Conservation (phyloP, 148 eudicot species). For the Fallopia convolvulus region DNA sequence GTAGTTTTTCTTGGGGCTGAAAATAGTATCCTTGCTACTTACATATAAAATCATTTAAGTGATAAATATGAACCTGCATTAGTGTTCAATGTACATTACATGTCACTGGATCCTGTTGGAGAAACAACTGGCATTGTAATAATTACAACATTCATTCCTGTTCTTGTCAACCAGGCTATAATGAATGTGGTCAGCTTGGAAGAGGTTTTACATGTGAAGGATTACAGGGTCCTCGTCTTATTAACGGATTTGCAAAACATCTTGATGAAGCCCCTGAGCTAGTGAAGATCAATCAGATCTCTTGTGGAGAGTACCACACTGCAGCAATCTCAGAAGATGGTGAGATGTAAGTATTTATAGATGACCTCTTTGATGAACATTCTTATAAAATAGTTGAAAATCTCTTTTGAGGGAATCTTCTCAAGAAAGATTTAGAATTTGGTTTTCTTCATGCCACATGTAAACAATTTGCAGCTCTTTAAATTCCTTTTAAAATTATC, state of each 20-base stretch:
- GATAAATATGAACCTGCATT: background rate
- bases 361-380: constrained; percentile 15
- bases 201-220: constrained; percentile 94
- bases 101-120: background rate
- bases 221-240: constrained; percentile 82
- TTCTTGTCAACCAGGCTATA: constrained; percentile 73
- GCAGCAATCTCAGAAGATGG: constrained; percentile 92
- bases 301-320: constrained; percentile 95
- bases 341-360: constrained; percentile 84
- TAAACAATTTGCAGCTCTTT: background rate
- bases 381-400: background rate
- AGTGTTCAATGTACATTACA: background rate
- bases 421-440: background rate
- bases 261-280: constrained; percentile 96
- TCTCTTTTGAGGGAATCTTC: background rate
- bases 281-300: constrained; percentile 74
- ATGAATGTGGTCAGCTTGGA: constrained; percentile 97
- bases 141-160: constrained; percentile 18
- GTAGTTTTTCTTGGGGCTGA: background rate
- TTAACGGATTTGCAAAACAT: constrained; percentile 65
- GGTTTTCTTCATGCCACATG: background rate
- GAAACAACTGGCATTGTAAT: background rate
- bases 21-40: background rate
- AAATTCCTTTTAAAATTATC: background rate
- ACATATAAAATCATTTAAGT: background rate